Evolutionary conservation across 1,139 yeast genomes (phyloP).

Genomic region (Pichia sp.): DNA sequence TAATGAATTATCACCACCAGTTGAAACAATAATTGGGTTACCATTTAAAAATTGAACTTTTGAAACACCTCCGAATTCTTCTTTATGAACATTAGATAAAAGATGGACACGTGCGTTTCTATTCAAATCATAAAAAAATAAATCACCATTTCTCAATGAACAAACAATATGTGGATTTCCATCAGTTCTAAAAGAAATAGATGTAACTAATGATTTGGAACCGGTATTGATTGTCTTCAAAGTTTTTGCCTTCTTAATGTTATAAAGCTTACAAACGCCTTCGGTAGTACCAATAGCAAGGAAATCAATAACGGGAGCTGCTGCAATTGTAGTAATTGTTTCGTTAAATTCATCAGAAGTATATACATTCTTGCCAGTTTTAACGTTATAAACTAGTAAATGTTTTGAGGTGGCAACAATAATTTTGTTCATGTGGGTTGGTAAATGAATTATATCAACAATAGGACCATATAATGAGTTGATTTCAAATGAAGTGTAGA

Average conservation of each 20-base stretch:
- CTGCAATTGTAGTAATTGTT: conserved; percentile 57
- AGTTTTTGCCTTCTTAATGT: conserved; percentile 59
- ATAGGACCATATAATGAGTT: conserved; percentile 62
- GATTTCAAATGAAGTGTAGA: conserved; percentile 58
- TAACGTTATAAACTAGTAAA: conserved; percentile 59
- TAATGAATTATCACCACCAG: conserved; percentile 86
- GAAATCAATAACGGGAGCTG: conserved; percentile 83
- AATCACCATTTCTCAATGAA: conserved; percentile 74
- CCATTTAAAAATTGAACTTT: conserved; percentile 76
- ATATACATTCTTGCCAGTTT: conserved; percentile 69
- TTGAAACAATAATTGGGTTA: conserved; percentile 85
- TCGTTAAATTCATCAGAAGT: conserved; percentile 50
- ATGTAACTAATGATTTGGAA: conserved; percentile 47
- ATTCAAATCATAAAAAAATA: conserved; percentile 78
- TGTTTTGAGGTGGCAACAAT: conserved; percentile 66
- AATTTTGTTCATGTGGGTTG: conserved; percentile 87
- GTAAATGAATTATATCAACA: conserved; percentile 70
- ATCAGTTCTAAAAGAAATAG: conserved; percentile 88
- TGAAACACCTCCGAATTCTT: conserved; percentile 74
- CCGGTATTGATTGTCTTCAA: conserved; percentile 58
- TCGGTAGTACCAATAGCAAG: conserved; percentile 69
- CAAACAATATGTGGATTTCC: conserved; percentile 80
- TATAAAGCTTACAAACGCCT: conserved; percentile 63
- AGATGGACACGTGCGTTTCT: conserved; percentile 68
- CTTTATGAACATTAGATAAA: conserved; percentile 67